These are phyloP conservation scores for Neofusicoccum ribis DNA, from an alignment of 2,329 filamentous ascomycete genomes.

Conservation along the genomic window DNA sequence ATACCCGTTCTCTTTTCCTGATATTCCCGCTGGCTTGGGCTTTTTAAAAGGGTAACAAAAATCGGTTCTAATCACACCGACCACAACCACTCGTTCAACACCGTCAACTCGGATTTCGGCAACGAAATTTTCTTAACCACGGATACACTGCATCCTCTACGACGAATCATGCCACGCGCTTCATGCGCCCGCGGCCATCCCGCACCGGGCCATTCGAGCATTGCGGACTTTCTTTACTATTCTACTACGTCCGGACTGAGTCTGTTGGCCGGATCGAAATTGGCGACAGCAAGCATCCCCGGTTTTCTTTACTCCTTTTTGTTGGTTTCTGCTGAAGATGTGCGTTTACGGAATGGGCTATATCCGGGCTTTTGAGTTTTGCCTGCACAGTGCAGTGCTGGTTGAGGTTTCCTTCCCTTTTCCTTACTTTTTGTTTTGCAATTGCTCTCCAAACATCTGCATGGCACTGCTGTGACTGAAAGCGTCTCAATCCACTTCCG, in stretches of 20 bases:
- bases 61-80: constrained; percentile 16
- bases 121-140: not conserved
- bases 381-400: not conserved
- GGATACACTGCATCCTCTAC: constrained; percentile 11
- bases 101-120: constrained; percentile 5
- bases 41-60: constrained; percentile 15
- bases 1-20: constrained; percentile 19
- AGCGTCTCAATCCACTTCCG: constrained; percentile 11
- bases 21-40: constrained; percentile 20
- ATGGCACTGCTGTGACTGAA: constrained; percentile 14
- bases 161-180: constrained; percentile 15
- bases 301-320: not conserved
- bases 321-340: constrained; percentile 10
- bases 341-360: constrained; percentile 16
- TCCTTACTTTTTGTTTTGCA: not conserved
- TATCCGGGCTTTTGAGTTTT: constrained; percentile 15
- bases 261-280: not conserved
- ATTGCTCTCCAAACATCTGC: constrained; percentile 11
- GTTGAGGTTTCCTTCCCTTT: not conserved
- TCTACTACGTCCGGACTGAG: not conserved
- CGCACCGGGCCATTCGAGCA: not conserved
- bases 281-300: not conserved
- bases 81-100: constrained; percentile 15
- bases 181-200: not conserved
- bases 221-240: constrained; percentile 1